Conservation (phyloP, 768 basidiomycete genomes). For the Tremella fuciformis region DNA sequence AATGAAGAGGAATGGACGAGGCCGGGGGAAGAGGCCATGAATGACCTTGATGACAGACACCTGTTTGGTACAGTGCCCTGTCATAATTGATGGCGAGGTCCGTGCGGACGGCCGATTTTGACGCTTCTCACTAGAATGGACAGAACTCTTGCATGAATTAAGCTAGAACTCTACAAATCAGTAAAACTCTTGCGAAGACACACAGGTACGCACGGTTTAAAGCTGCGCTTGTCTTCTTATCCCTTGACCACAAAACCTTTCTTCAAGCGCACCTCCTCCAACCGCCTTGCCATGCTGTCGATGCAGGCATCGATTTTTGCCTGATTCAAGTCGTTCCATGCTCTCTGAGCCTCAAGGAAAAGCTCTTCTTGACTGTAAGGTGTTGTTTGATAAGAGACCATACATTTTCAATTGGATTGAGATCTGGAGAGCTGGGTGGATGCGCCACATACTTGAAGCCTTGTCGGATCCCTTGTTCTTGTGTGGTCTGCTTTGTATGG, state of each 20-base stretch:
- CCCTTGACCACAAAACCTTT: conserved; percentile 12
- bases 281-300: conserved; percentile 18
- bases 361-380: conserved; percentile 11
- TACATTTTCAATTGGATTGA: conserved; percentile 23
- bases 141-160: conserved; percentile 1
- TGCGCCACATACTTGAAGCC: conserved; percentile 8
- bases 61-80: too few relatives aligned
- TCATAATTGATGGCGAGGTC: too few relatives aligned
- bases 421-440: conserved; percentile 21
- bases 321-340: conserved; percentile 16
- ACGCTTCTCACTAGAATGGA: too few relatives aligned
- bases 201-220: background rate
- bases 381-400: conserved; percentile 16
- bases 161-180: background rate
- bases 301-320: conserved; percentile 7
- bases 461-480: conserved; percentile 3
- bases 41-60: too few relatives aligned
- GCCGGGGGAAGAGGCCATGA: too few relatives aligned
- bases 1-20: too few relatives aligned
- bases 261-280: conserved; percentile 9
- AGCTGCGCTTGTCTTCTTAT: background rate
- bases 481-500: conserved; percentile 6
- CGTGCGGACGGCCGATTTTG: background rate
- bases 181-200: background rate
- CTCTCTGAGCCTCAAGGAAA: conserved; percentile 6